Evolutionary conservation across 345 rosid species (phyloP), one percentile per base, ranked within the genome.

Genomic region (Boechera stricta): DNA sequence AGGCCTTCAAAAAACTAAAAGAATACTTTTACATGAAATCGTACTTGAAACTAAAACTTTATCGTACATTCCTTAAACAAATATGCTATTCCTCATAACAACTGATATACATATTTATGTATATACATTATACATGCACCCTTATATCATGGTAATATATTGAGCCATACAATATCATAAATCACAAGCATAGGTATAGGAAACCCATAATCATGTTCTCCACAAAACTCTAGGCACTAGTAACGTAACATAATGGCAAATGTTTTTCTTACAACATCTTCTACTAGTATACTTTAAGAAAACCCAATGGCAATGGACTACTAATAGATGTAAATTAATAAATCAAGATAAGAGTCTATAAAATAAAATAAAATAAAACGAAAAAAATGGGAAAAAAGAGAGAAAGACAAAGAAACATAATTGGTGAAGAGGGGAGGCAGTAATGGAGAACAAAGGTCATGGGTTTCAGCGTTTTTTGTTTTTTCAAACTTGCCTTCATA

Each of bases 401-500:
- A 57, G 29, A 39, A 35, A 28, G 66, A 53, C 48, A 62, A 62
- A 47, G 71, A 55, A 69, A 54, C 39, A 69, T 10, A 69, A 76
- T 18, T 51, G 65, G 76, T 33, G 80, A 62, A 59, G 75, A 52
- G 55, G 1, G 5, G 31, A 39, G 41, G 39, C 63, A 56, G 36
- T 66, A 72, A 67, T 72, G 77, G 72, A 73, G 60, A 41, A 78
- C 33, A 65, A 65, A 51, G 38, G 57, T 56, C 90, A 84, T 87
- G 86, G 70, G 85, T 78, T 87, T 87, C 91, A 85, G 91, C 87
- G 84, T 78, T 78, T 26, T 4, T 7, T 69, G 28, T 12, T 69
- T 54, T 80, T 87, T 84, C 89, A 82, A 87, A 87, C 87, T 66
- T 45, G 4, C 70, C 78, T 64, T 82, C 91, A 84, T 73, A 79